Conservation (phyloP, 2,329 filamentous ascomycete genomes). For the Gyromitra esculenta region DNA sequence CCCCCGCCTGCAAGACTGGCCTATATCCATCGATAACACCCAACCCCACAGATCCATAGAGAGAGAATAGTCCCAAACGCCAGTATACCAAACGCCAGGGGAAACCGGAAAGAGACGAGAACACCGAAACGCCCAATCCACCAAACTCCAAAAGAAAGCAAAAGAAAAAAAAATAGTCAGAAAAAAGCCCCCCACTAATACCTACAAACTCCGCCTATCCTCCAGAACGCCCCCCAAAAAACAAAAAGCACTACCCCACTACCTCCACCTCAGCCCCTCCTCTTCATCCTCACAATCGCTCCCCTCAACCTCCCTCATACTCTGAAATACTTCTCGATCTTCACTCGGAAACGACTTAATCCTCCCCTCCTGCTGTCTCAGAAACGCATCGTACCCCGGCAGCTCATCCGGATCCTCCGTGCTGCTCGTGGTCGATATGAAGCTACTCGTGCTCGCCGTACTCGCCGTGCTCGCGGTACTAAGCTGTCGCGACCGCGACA, state of each 20-base stretch:
- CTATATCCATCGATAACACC: not conserved
- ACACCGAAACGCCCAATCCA: not conserved
- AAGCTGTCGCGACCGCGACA: slow-evolving; percentile 9
- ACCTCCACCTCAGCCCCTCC: not conserved
- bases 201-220: not conserved
- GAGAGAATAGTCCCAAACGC: not conserved
- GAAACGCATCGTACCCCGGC: slow-evolving; percentile 7
- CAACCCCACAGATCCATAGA: not conserved
- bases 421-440: not conserved
- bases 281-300: not conserved
- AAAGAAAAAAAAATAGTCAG: not conserved
- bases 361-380: slow-evolving; percentile 18
- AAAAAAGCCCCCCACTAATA: not conserved
- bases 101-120: not conserved
- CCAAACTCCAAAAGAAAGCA: not conserved
- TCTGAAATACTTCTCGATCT: slow-evolving; percentile 10
- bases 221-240: not conserved
- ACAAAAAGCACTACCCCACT: not conserved
- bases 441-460: slow-evolving; percentile 1
- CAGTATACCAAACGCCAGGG: slow-evolving; percentile 5
- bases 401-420: slow-evolving; percentile 8
- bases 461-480: slow-evolving; percentile 22
- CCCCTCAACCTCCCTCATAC: slow-evolving; percentile 30
- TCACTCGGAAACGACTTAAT: slow-evolving; percentile 31
- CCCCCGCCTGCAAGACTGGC: slow-evolving; percentile 11